phyloP scores from a whole-genome alignment of 106 monocot species.

The Dendrobium catenatum region DNA sequence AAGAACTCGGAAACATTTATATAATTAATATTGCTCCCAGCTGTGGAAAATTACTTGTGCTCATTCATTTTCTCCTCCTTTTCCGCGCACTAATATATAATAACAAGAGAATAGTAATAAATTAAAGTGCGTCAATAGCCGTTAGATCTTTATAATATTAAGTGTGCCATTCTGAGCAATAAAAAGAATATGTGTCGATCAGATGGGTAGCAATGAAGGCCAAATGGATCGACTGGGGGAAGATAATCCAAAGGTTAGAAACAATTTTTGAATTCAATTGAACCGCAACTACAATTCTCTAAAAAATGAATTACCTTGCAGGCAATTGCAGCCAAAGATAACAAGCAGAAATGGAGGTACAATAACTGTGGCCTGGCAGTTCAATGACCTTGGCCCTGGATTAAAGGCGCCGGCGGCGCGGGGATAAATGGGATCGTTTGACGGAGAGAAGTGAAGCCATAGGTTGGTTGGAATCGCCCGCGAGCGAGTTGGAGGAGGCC shows the following conservation, averaged over 20 bases:
- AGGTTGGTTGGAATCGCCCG: too few species aligned
- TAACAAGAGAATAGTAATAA: too few species aligned
- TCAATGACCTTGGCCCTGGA: slow-evolving; percentile 55
- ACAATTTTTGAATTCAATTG: slow-evolving; percentile 51
- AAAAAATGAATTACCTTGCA: slow-evolving; percentile 37
- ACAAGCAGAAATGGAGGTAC: neutral
- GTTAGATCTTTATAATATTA: too few species aligned
- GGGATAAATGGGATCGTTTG: slow-evolving; percentile 47
- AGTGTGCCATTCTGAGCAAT: too few species aligned
- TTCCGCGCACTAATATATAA: too few species aligned
- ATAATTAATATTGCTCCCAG: too few species aligned
- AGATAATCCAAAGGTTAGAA: slow-evolving; percentile 66
- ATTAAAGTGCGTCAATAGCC: too few species aligned
- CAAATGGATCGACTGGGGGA: slow-evolving; percentile 36
- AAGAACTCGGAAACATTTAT: too few species aligned
- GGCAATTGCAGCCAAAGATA: slow-evolving; percentile 49
- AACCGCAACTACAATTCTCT: slow-evolving; percentile 57
- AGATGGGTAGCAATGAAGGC: neutral
- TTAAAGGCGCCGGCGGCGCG: neutral
- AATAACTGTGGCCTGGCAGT: slow-evolving; percentile 55
- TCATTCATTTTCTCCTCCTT: too few species aligned
- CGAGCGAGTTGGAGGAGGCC: slow-evolving; percentile 8
- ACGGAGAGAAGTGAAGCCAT: neutral
- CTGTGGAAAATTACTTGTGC: too few species aligned
- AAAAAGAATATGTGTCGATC: too few species aligned